A percentile compares a stretch with the other conserved stretches of the same genome.
phyloP scores from a whole-genome alignment of 306 rosid species.

The Lablab purpureus region DNA sequence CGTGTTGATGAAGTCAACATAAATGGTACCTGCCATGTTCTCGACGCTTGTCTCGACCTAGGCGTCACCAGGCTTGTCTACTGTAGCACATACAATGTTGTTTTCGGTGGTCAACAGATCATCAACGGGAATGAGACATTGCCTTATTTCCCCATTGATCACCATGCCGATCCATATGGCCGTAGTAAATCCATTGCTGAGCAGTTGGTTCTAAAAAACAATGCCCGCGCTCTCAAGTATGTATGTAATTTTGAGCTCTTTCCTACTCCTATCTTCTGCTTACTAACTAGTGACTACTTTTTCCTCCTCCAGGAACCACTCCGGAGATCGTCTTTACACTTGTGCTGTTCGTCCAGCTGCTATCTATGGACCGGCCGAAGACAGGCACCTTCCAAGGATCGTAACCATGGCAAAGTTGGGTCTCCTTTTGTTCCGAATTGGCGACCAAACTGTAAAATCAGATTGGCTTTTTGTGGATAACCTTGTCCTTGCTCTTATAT shows the following conservation, averaged over 20 bases:
- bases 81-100: constrained; percentile 87
- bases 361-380: constrained; percentile 96
- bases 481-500: constrained; percentile 81
- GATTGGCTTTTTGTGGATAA: constrained; percentile 95
- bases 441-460: constrained; percentile 70
- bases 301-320: constrained; percentile 55
- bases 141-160: constrained; percentile 83
- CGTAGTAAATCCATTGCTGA: constrained; percentile 92
- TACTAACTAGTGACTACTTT: neutral
- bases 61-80: constrained; percentile 79
- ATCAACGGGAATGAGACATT: constrained; percentile 76
- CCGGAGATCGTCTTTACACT: constrained; percentile 68
- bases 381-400: constrained; percentile 89
- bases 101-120: constrained; percentile 78
- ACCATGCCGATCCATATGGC: constrained; percentile 76
- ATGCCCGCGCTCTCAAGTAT: constrained; percentile 75
- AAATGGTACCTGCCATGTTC: constrained; percentile 79
- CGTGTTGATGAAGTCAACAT: constrained; percentile 84
- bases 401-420: constrained; percentile 79
- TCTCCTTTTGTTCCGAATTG: constrained; percentile 74
- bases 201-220: constrained; percentile 84
- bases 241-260: neutral
- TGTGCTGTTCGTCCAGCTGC: constrained; percentile 95
- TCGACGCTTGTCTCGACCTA: constrained; percentile 77
- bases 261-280: neutral